Conservation (phyloP, 768 basidiomycete species). For the Rhizopogon roseolus region DNA sequence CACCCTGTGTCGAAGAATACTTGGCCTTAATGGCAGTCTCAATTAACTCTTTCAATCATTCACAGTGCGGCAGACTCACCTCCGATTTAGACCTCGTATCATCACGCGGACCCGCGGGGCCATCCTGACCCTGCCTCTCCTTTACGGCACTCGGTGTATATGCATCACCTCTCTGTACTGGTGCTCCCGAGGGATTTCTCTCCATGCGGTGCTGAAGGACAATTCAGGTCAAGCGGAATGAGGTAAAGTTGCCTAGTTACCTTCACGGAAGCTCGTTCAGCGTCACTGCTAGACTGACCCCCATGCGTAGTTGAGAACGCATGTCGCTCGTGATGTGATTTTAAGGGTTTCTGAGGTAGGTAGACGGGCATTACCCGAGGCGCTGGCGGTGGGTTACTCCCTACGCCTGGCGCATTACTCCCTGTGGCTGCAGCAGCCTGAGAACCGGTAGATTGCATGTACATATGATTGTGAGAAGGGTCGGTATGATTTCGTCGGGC, state of each 20-base stretch:
- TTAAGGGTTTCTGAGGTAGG: conserved; percentile 27
- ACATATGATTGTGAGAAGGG: conserved; percentile 23
- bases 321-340: conserved; percentile 25
- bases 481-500: conserved; percentile 25
- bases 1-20: neutral
- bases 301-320: conserved; percentile 20
- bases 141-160: conserved; percentile 17
- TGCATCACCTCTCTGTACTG: conserved; percentile 25
- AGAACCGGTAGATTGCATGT: conserved; percentile 13
- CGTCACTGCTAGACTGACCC: conserved; percentile 27
- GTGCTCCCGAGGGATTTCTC: conserved; percentile 25
- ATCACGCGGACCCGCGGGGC: conserved; percentile 15
- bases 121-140: conserved; percentile 24
- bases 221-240: neutral
- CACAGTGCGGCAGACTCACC: conserved; percentile 12
- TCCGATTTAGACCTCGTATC: conserved; percentile 20
- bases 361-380: conserved; percentile 32
- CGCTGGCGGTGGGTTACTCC: conserved; percentile 23
- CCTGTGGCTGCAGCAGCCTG: conserved; percentile 10
- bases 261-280: conserved; percentile 20
- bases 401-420: conserved; percentile 22
- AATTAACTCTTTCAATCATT: neutral
- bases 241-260: conserved; percentile 15
- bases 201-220: conserved; percentile 26
- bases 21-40: neutral